These are phyloP conservation scores for Cubamyces lactineus DNA, from an alignment of 768 basidiomycete genomes.

Conservation along the genomic window DNA sequence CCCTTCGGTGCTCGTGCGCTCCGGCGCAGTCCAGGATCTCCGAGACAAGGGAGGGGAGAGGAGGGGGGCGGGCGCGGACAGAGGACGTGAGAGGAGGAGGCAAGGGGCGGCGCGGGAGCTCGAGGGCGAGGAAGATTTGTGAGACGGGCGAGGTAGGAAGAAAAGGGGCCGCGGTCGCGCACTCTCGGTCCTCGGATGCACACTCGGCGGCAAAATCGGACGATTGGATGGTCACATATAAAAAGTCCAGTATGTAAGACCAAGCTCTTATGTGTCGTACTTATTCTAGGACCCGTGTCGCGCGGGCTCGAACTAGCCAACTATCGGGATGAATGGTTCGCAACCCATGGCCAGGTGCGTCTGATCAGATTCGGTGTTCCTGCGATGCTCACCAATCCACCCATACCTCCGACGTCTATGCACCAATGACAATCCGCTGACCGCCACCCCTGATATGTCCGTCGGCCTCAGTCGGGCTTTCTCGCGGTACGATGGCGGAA, in stretches of 20 bases:
- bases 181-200: neutral
- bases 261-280: no score
- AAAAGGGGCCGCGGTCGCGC: constrained; percentile 8
- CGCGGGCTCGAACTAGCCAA: neutral
- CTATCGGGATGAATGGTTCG: no score
- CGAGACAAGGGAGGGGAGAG: neutral
- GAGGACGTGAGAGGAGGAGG: constrained; percentile 6
- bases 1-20: neutral
- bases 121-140: neutral
- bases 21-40: neutral
- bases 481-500: neutral
- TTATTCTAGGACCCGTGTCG: neutral
- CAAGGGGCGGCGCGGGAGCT: constrained; percentile 3
- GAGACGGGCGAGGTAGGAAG: neutral
- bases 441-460: neutral
- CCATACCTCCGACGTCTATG: neutral
- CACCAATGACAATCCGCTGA: neutral
- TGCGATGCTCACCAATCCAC: neutral
- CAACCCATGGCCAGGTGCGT: neutral
- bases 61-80: neutral
- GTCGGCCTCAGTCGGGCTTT: neutral
- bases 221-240: neutral
- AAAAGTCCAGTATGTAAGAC: no score
- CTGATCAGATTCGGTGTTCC: constrained; percentile 1
- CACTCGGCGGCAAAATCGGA: constrained; percentile 7